phyloP scores from a whole-genome alignment of 306 rosid species.

The Prunus dulcis region DNA sequence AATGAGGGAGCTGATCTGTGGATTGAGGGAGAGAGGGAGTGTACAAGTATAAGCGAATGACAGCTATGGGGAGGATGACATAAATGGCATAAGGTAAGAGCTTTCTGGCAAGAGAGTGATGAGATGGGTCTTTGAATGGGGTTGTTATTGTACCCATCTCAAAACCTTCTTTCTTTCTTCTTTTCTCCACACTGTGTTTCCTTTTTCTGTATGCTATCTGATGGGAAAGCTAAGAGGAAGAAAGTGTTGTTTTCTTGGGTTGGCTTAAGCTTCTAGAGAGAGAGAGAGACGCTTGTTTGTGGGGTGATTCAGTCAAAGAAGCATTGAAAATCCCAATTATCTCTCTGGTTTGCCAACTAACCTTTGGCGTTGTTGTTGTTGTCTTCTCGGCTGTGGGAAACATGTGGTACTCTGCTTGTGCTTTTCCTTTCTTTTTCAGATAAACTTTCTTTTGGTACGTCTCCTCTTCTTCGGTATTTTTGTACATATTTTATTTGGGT shows the following conservation, averaged over 20 bases:
- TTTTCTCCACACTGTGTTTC: neutral
- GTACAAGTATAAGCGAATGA: conserved; percentile 58
- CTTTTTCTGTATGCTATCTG: neutral
- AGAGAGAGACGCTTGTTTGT: neutral
- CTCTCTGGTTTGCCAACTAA: conserved; percentile 23
- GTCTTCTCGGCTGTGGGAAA: conserved; percentile 13
- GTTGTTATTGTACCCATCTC: conserved; percentile 40
- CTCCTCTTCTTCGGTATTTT: neutral
- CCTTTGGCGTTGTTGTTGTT: conserved; percentile 14
- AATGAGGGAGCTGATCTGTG: conserved; percentile 31
- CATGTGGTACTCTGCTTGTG: conserved; percentile 10
- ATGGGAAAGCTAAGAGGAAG: conserved; percentile 4
- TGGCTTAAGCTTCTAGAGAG: neutral
- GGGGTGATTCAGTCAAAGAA: conserved; percentile 16
- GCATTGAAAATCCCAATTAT: conserved; percentile 14
- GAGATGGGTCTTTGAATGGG: conserved; percentile 48
- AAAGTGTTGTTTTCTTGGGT: neutral
- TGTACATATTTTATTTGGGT: neutral
- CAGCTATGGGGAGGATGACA: conserved; percentile 59
- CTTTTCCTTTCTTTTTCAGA: neutral
- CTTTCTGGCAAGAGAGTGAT: conserved; percentile 31
- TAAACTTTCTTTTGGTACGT: neutral
- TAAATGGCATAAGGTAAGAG: conserved; percentile 56
- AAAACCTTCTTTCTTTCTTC: neutral
- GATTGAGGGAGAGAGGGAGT: conserved; percentile 45